Conservation (phyloP, 2,329 filamentous ascomycete genomes). For the Coniochaeta sp. region DNA sequence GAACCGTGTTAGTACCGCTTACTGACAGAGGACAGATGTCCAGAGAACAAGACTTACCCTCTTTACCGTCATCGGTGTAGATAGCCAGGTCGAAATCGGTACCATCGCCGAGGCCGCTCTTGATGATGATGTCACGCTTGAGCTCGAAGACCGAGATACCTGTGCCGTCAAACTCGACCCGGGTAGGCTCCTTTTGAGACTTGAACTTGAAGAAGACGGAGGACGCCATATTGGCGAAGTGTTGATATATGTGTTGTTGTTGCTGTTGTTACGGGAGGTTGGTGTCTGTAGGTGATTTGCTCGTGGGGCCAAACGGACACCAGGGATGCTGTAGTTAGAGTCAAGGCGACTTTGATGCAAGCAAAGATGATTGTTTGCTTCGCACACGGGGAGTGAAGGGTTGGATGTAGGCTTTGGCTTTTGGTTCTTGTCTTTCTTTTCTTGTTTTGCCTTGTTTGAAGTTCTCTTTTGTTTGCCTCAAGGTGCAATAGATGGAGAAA, state of each 20-base stretch:
- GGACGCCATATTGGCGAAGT: constrained; percentile 67
- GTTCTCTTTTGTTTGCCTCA: constrained; percentile 18
- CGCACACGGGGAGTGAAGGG: neutral
- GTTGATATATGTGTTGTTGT: too few species aligned
- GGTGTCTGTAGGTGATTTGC: neutral
- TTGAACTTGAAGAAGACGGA: constrained; percentile 99
- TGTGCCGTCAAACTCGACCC: constrained; percentile 94
- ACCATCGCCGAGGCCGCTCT: constrained; percentile 89
- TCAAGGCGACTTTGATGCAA: constrained; percentile 1
- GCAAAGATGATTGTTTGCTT: neutral
- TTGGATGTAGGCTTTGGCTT: constrained; percentile 10
- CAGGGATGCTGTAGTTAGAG: neutral
- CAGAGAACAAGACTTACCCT: constrained; percentile 56
- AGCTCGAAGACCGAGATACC: constrained; percentile 97
- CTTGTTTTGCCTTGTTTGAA: constrained; percentile 12
- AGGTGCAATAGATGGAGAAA: constrained; percentile 27
- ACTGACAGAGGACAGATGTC: neutral
- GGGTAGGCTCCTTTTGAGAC: constrained; percentile 89
- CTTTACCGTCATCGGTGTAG: constrained; percentile 83
- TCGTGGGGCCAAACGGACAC: neutral
- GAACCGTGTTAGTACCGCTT: constrained; percentile 18
- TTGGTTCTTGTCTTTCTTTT: constrained; percentile 22
- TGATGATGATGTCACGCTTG: constrained; percentile 96
- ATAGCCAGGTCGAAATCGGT: constrained; percentile 95
- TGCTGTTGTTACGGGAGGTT: neutral